Conservation (phyloP, 202 grass and related monocot genomes). For the Schoenoplectus triqueter region DNA sequence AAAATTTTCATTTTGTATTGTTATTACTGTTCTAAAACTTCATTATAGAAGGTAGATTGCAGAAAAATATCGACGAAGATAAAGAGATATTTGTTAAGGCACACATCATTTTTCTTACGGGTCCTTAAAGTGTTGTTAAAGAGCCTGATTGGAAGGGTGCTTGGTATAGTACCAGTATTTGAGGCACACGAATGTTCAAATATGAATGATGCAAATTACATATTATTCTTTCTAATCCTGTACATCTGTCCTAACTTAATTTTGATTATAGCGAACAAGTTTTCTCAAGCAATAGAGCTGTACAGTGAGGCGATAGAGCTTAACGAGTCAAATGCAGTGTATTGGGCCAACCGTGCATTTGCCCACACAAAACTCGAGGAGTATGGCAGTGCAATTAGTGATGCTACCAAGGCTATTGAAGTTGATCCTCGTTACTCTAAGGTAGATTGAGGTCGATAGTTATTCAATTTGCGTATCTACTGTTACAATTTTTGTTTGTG, state of each 20-base stretch:
- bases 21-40: too few relatives aligned
- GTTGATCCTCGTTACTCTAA: constrained; percentile 89
- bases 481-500: constrained; percentile 1
- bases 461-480: constrained; percentile 15
- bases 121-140: background rate
- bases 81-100: background rate
- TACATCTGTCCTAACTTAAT: constrained; percentile 40
- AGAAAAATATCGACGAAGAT: too few relatives aligned
- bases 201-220: background rate
- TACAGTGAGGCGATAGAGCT: constrained; percentile 89
- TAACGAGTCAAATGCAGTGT: constrained; percentile 76
- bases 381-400: constrained; percentile 89
- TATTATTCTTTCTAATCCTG: constrained; percentile 8
- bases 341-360: constrained; percentile 96
- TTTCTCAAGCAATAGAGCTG: constrained; percentile 81
- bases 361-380: constrained; percentile 88
- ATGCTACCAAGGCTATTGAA: constrained; percentile 89
- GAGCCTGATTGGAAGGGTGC: background rate
- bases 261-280: constrained; percentile 71
- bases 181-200: background rate
- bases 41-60: too few relatives aligned
- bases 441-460: constrained; percentile 36
- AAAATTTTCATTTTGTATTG: too few relatives aligned
- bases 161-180: constrained; percentile 7
- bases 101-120: background rate